Base-by-base conservation (phyloP, 1,139 yeast genomes). In the Entelexis sorbosivorans region DNA sequence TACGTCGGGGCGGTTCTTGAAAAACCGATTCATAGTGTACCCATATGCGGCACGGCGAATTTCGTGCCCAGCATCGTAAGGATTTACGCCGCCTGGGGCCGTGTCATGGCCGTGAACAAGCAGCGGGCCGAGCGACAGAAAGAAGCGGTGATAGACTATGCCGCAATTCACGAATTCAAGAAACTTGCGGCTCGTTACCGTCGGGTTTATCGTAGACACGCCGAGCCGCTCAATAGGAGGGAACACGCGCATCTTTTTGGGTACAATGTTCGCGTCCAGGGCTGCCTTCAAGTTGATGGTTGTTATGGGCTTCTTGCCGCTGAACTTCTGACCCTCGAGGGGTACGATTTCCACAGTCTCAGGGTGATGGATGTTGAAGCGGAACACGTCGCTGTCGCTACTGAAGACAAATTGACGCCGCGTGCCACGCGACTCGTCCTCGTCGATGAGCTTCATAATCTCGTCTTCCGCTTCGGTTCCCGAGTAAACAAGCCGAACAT, bases 401-500 rank as follows among this genome's bases (percentile, higher is more conserved):
- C 48, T 34, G 40, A 53, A 51, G 7, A 55, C 43, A n/a, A 53
- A 48, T 29, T 55, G 58, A 7, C 44, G 47, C 3, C 52, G 52
- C 3, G 24, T 28, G 13, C 42, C 38, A 9, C 50, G 39, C 11
- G 17, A 24, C n/a, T 5, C 7, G 32, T 31, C 45, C 36, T 51
- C 54, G 31, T 50, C 50, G 13, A 52, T 49, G 10, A 35, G 48
- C 45, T 52, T 49, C 54, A 55, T 49, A 26, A 55, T 55, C 33
- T 52, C 53, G 39, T 55, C 58, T 44, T 55, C 58, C 14, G 55
- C 58, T 29, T 55, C 58, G 9, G 54, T 36, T 17, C 58, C 57
- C 3, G 57, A 29, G 39, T 49, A 52, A 5, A 53, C 36, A 5
- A 51, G 42, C 6, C 31, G 28, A 32, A 51, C n/a, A 11, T 38